These are phyloP conservation scores for Naganishia liquefaciens DNA, from an alignment of 1,284 basidiomycete species.

Conservation along the genomic window DNA sequence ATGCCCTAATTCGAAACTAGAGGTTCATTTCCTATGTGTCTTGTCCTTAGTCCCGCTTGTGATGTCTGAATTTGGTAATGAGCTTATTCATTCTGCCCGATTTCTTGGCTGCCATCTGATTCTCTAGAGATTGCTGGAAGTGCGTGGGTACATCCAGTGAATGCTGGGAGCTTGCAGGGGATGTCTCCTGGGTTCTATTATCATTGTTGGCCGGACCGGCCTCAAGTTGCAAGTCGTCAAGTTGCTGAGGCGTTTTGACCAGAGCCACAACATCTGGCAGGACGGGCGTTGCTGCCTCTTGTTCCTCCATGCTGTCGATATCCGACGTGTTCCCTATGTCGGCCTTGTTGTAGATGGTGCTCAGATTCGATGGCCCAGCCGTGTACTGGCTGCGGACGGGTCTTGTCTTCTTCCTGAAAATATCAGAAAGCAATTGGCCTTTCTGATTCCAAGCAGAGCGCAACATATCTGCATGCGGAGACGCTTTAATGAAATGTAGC, in stretches of 20 bases:
- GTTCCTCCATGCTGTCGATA: not conserved
- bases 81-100: slow-evolving; percentile 25
- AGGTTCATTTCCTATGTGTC: too few relatives aligned
- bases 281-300: not conserved
- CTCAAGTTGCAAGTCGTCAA: not conserved
- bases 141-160: not conserved
- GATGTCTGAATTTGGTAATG: slow-evolving; percentile 17
- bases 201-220: not conserved
- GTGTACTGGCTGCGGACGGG: not conserved
- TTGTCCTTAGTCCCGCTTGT: too few relatives aligned
- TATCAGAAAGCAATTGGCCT: slow-evolving; percentile 50
- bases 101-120: slow-evolving; percentile 1
- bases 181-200: not conserved
- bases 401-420: slow-evolving; percentile 41
- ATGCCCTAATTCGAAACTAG: too few relatives aligned
- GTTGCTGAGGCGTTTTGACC: slow-evolving; percentile 16
- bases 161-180: slow-evolving; percentile 9
- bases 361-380: slow-evolving; percentile 8
- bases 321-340: not conserved
- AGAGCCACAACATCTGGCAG: slow-evolving; percentile 19
- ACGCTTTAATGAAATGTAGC: not conserved
- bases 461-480: slow-evolving; percentile 42
- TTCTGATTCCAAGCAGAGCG: slow-evolving; percentile 52
- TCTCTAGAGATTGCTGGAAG: slow-evolving; percentile 11
- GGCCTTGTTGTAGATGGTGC: not conserved